Percentiles rank a stretch among this genome's conserved stretches.
Conservation (phyloP, 192 early-diverging fungal genomes). For the Pilobolus umbonatus region DNA sequence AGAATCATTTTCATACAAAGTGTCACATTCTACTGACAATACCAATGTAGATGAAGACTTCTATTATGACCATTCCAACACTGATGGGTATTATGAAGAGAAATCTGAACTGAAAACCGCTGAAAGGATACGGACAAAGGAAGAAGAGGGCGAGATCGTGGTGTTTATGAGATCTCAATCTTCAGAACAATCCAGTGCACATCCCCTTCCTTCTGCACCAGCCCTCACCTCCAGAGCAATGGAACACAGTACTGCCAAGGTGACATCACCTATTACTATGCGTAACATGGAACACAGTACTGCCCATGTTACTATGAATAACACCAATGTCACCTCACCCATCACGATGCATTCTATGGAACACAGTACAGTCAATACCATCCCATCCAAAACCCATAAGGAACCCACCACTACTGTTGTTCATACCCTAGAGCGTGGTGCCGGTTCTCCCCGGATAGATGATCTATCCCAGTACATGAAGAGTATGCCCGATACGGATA, state of each 20-base stretch:
- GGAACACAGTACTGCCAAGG: neutral
- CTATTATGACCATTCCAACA: neutral
- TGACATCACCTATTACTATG: too few relatives aligned
- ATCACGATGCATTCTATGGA: too few relatives aligned
- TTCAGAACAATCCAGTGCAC: too few relatives aligned
- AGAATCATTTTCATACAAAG: constrained; percentile 11
- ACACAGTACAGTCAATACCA: too few relatives aligned
- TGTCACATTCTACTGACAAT: constrained; percentile 4
- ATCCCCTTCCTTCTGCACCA: too few relatives aligned
- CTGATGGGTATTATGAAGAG: neutral
- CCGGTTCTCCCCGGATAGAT: constrained; percentile 1
- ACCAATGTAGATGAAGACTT: constrained; percentile 5
- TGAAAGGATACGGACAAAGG: neutral
- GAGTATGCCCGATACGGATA: neutral
- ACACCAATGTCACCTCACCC: neutral
- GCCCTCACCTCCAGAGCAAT: neutral
- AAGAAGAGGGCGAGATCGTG: constrained; percentile 12
- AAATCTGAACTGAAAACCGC: neutral
- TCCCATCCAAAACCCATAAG: too few relatives aligned
- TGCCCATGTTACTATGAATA: neutral
- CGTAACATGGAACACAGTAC: neutral
- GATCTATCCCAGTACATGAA: constrained; percentile 12
- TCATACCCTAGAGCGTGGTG: neutral
- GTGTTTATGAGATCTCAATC: constrained; percentile 7
- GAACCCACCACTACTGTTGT: neutral